These are phyloP conservation scores for Clausena lansium DNA, from an alignment of 345 rosid species.

Conservation along the genomic window DNA sequence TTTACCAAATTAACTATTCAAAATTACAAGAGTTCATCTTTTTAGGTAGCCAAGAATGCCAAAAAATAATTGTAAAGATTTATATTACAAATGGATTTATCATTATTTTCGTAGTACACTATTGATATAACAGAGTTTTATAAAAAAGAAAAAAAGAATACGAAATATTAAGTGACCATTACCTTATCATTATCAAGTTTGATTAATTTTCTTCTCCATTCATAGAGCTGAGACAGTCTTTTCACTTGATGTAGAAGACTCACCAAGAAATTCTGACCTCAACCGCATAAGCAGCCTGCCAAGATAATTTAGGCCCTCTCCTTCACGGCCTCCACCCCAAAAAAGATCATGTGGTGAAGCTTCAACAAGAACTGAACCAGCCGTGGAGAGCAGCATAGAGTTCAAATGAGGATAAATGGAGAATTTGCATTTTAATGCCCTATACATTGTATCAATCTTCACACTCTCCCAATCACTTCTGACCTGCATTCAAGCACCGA, in stretches of 20 bases:
- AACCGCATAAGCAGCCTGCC: conserved; percentile 88
- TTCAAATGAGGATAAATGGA: conserved; percentile 85
- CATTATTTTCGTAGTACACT: neutral
- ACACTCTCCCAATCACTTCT: conserved; percentile 74
- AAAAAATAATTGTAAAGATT: neutral
- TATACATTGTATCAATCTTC: conserved; percentile 80
- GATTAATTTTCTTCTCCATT: neutral
- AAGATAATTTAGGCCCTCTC: conserved; percentile 88
- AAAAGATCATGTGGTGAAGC: conserved; percentile 93
- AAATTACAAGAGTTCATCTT: neutral
- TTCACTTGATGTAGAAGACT: conserved; percentile 47
- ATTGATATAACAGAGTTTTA: neutral
- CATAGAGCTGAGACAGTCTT: conserved; percentile 29
- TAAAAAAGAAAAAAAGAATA: neutral
- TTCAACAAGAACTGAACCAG: conserved; percentile 79
- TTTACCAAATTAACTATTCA: neutral
- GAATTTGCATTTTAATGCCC: conserved; percentile 79
- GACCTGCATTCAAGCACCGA: conserved; percentile 45
- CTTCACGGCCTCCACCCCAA: conserved; percentile 98
- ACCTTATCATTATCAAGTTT: neutral
- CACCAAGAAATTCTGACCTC: conserved; percentile 78
- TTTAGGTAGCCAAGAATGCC: neutral
- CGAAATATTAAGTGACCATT: neutral
- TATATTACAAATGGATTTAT: neutral
- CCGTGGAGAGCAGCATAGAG: conserved; percentile 69